Base-by-base conservation (phyloP, 2,329 filamentous ascomycete species). In the Nothophoma quercina region DNA sequence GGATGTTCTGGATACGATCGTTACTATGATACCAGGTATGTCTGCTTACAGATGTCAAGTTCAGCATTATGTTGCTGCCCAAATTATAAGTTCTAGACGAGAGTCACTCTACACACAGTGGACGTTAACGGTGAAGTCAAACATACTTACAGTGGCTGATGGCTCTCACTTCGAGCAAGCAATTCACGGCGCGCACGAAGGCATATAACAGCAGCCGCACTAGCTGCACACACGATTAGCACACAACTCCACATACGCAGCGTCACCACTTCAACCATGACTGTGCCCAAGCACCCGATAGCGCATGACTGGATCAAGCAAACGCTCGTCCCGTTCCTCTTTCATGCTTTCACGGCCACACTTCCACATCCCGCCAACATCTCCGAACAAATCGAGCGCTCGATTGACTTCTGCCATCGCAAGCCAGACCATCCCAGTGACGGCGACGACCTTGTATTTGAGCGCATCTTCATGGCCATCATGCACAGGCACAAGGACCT, bases 381-480 rank as follows among this genome's bases (percentile, higher is more conserved):
- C 9, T 30, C 34, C 9, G 38, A 26, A 0, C 22, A 47, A 19
- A 19, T 60, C 3, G 16, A 48, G 7, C 30, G 33, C 3, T 47
- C 55, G 8, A 12, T 52, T 7, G 28, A 56, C 4, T 44, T 52
- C 10, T 54, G 45, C 28, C 32, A 44, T 2, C 19, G 6, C n/a
- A 55, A 56, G 16, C 32, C 43, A 7, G 25, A 46, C 2, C 35
- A 62, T 2, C 41, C 49, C 4, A 52, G 21, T 5, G 55, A 60
- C 18, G 46, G 50, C 35, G 46, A 52, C 26, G 57, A 60, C 19
- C 30, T 58, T 7, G 4, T 38, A 1, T 58, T 62, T n/a, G 57
- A 62, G 38, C 51, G 55, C n/a, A 35, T 60, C n/a, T 58, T 47
- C 23, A 49, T 53, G 35, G 51, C 59, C 3, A 43, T 58, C 33